A percentile compares a stretch with the other conserved stretches of the same genome.
phyloP scores from a whole-genome alignment of 163 green algal species.

The Trebouxiophyceae sp. region DNA sequence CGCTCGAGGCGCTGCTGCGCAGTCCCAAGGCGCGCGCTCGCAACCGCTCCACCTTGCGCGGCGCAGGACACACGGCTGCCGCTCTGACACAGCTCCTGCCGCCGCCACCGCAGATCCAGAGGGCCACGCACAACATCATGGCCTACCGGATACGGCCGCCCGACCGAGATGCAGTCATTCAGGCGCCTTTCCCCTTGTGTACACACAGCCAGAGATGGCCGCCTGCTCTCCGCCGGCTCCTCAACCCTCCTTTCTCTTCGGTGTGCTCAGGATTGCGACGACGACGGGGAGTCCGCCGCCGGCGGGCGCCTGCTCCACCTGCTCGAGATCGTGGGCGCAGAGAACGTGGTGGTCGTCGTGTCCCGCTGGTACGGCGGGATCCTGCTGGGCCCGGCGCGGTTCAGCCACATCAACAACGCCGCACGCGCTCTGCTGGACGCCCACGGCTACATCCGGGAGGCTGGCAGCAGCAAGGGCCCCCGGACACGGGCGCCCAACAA shows the following conservation, averaged over 20 bases:
- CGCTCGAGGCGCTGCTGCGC: too few species aligned
- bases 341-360: conserved; percentile 74
- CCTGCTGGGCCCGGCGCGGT: conserved; percentile 77
- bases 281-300: conserved; percentile 87
- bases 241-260: conserved; percentile 2
- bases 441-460: background rate
- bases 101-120: conserved; percentile 61
- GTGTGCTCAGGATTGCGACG: conserved; percentile 82
- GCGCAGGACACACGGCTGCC: too few species aligned
- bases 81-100: too few species aligned
- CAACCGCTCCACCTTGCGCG: too few species aligned
- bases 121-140: conserved; percentile 94
- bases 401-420: conserved; percentile 90
- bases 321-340: conserved; percentile 35
- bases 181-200: too few species aligned
- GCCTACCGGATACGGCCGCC: conserved; percentile 55
- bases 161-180: background rate
- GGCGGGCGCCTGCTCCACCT: conserved; percentile 82
- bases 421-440: conserved; percentile 65
- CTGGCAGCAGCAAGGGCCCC: too few species aligned
- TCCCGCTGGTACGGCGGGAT: conserved; percentile 87
- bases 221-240: conserved; percentile 4
- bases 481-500: too few species aligned
- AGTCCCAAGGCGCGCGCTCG: too few species aligned
- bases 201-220: conserved; percentile 10